These are phyloP conservation scores for Pichia sp. DNA, from an alignment of 1,139 yeast species.

Conservation along the genomic window DNA sequence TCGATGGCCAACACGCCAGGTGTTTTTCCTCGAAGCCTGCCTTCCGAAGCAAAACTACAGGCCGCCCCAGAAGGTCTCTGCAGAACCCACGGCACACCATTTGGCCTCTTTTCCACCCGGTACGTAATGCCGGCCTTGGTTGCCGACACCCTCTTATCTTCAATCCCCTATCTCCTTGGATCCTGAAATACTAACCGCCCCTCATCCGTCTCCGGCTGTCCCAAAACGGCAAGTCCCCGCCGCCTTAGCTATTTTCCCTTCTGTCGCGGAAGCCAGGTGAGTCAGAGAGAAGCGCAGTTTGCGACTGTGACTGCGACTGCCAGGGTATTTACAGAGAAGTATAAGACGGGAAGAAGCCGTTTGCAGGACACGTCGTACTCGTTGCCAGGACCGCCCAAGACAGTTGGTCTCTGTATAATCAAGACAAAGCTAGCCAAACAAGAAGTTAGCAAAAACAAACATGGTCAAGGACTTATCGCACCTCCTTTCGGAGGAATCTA, in stretches of 20 bases:
- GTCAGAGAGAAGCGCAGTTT: no score
- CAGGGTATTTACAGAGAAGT: no score
- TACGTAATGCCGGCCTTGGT: background rate
- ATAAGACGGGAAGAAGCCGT: no score
- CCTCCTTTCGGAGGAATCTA: conserved; percentile 74
- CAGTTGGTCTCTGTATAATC: no score
- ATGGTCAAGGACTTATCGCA: conserved; percentile 62
- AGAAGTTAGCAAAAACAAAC: conserved; percentile 11
- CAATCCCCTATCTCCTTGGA: no score
- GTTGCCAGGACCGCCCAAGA: no score
- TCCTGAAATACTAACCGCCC: no score
- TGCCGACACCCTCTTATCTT: background rate
- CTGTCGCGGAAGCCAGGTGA: no score
- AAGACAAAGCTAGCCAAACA: background rate
- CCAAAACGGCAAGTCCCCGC: background rate
- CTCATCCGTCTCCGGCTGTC: background rate
- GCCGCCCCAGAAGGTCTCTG: background rate
- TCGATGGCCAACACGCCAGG: background rate
- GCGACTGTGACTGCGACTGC: no score
- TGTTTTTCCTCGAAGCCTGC: background rate
- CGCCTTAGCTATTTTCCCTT: no score
- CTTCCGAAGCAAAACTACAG: background rate
- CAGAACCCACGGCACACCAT: background rate
- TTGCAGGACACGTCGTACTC: no score
- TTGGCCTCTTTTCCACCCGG: conserved; percentile 2